Percentiles rank a stretch among this genome's conserved stretches.
These are phyloP conservation scores for Raffaelea arxii DNA, from an alignment of 2,329 filamentous ascomycete genomes.

Conservation along the genomic window DNA sequence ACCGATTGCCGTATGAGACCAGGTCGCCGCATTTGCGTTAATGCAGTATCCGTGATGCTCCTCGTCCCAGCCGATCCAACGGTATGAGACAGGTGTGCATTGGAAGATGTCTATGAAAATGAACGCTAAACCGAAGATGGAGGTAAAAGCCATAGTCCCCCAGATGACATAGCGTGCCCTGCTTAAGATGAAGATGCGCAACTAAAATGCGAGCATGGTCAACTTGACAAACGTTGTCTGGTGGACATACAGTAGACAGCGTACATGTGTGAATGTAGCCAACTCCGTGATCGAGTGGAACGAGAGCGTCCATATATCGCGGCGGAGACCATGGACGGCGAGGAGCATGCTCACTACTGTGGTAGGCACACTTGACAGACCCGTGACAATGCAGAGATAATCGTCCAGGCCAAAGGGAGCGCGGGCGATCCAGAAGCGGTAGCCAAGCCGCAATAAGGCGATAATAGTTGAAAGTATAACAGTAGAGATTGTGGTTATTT, in stretches of 20 bases:
- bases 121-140: conserved; percentile 30
- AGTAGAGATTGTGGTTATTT: conserved; percentile 20
- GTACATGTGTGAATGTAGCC: conserved; percentile 30
- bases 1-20: conserved; percentile 40
- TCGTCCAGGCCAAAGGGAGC: conserved; percentile 25
- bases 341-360: conserved; percentile 21
- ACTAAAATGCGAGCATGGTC: conserved; percentile 44
- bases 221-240: conserved; percentile 37
- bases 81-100: conserved; percentile 39
- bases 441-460: conserved; percentile 26
- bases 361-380: conserved; percentile 19
- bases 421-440: conserved; percentile 21
- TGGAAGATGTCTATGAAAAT: conserved; percentile 36
- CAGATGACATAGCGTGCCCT: conserved; percentile 29
- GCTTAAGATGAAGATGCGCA: conserved; percentile 39
- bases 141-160: conserved; percentile 29
- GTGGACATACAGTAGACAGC: conserved; percentile 33
- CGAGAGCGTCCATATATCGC: conserved; percentile 39
- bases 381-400: conserved; percentile 20
- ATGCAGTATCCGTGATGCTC: conserved; percentile 36
- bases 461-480: conserved; percentile 25
- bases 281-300: conserved; percentile 32
- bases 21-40: conserved; percentile 37
- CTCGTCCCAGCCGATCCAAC: conserved; percentile 44
- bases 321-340: conserved; percentile 33